Evolutionary conservation across 768 basidiomycete genomes (phyloP), one percentile per base, ranked within the genome.

Genomic region (Sutorius australiensis): DNA sequence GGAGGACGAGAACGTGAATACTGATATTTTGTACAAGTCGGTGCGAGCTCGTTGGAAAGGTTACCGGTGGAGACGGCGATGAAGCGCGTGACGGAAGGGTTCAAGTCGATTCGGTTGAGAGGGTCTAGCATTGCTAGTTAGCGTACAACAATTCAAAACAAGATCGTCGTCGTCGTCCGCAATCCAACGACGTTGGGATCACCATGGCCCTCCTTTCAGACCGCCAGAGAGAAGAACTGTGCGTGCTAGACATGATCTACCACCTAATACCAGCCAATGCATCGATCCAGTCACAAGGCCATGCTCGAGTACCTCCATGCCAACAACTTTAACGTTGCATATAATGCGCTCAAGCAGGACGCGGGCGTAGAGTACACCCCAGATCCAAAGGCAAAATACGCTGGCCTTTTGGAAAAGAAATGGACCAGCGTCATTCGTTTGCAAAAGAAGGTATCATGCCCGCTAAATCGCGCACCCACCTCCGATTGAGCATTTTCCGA

Each of bases 391-490:
- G 84, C 91, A 46, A 88, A 90, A 68, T 87, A 85, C 63, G 84
- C 85, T 2, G 94, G 93, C 1, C 73, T 98, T 51, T 73, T 98
- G 55, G 95, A 92, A 76, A 95, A 95, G 85, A 98, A 98, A 72
- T 98, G 95, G 95, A 95, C 92, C 45, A 91, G 88, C 65, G 92
- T 97, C 32, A 95, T 98, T 53, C 81, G 95, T 59, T 72, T 98
- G 67, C 95, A 98, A 76, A 92, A 95, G 79, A 95, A 95, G 84
- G 92, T 87, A 40, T 55, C 57, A 64, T 60, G 34, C 44, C 39
- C 41, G 56, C 57, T 33, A 27, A 38, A n/a, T 55, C 54, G 33
- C 51, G 36, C 52, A 45, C 38, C 19, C 21, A 9, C 33, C 19
- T 38, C 30, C 43, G 46, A 56, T 54, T 40, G 41, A 56, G 16